Percentiles rank a stretch among this genome's conserved stretches.
Conservation (phyloP, 2,329 filamentous ascomycete species). For the Ophiostoma australiae region DNA sequence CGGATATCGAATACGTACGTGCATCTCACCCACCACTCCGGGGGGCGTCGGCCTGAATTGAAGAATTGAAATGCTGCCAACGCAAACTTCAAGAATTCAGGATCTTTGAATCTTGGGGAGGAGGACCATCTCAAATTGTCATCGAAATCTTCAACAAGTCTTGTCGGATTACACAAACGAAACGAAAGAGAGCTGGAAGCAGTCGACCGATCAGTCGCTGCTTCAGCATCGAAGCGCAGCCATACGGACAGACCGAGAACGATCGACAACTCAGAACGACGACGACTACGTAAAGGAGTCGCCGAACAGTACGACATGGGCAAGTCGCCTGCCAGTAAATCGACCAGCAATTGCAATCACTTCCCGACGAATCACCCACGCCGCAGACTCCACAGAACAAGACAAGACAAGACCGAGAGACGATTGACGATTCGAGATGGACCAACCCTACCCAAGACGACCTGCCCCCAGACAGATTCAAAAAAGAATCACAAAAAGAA, state of each 20-base stretch:
- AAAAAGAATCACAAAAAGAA: background rate
- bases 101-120: background rate
- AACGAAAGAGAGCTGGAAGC: background rate
- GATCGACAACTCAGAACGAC: background rate
- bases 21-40: background rate
- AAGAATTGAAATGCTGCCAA: background rate
- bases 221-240: no score
- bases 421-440: conserved; percentile 5
- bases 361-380: background rate
- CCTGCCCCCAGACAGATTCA: background rate
- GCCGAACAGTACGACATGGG: background rate
- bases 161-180: background rate
- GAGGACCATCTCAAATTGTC: conserved; percentile 6
- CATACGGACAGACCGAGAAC: background rate
- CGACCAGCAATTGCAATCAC: background rate
- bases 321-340: background rate
- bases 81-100: background rate
- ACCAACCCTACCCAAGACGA: background rate
- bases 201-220: background rate
- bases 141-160: conserved; percentile 7
- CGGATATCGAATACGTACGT: conserved; percentile 51
- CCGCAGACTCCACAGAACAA: background rate
- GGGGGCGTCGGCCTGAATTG: background rate
- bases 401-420: background rate
- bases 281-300: background rate